Evolutionary conservation across 306 rosid genomes (phyloP).

Genomic region (Castanea crenata): DNA sequence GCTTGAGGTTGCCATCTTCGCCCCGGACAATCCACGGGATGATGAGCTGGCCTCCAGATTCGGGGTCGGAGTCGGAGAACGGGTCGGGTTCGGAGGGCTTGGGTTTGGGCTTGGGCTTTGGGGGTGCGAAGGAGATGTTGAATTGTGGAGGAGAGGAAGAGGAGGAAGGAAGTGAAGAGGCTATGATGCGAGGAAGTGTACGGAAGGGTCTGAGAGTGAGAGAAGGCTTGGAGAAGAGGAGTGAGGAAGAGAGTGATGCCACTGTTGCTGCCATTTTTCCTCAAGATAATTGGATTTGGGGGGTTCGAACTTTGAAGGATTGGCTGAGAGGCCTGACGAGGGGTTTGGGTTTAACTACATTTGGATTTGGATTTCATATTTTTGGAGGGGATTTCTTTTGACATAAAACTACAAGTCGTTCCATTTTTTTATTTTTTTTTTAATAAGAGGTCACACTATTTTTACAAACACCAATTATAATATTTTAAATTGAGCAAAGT

Average conservation of each 20-base stretch:
- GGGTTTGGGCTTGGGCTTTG: conserved; percentile 64
- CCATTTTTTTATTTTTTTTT: too few species aligned
- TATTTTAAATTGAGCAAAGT: too few species aligned
- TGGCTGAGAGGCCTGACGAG: too few species aligned
- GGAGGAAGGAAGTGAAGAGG: conserved; percentile 37
- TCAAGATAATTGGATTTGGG: background rate
- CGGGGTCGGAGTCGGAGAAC: conserved; percentile 15
- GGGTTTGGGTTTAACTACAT: too few species aligned
- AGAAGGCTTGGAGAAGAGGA: conserved; percentile 38
- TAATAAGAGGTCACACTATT: too few species aligned
- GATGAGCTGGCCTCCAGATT: conserved; percentile 40
- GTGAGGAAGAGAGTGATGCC: conserved; percentile 33
- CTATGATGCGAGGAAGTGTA: conserved; percentile 46
- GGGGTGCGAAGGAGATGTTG: conserved; percentile 83
- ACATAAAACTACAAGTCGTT: too few species aligned
- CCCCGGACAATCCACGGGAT: conserved; percentile 92
- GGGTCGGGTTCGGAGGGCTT: conserved; percentile 20
- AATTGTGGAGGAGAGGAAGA: conserved; percentile 43
- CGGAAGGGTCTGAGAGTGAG: conserved; percentile 40
- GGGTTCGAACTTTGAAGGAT: background rate
- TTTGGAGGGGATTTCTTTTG: too few species aligned
- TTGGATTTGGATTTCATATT: too few species aligned
- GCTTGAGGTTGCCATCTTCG: conserved; percentile 71
- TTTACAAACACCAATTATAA: too few species aligned
- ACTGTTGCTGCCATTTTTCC: conserved; percentile 19